Percentiles rank a stretch among this genome's conserved stretches.
Conservation (phyloP, 768 basidiomycete species). For the Lactarius evosmus region DNA sequence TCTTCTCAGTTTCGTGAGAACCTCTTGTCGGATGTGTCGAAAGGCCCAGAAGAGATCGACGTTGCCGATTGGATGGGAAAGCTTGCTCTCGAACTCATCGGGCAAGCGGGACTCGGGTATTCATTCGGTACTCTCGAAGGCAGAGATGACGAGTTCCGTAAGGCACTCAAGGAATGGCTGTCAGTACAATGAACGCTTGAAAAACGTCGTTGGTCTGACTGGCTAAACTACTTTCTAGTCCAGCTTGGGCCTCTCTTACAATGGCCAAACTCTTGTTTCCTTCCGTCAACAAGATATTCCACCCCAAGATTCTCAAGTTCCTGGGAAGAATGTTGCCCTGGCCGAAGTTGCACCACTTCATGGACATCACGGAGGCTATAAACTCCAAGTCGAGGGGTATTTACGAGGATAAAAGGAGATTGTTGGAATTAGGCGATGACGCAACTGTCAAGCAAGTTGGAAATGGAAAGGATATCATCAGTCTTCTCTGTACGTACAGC, state of each 20-base stretch:
- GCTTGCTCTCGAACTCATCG: conserved; percentile 30
- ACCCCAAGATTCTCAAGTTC: conserved; percentile 34
- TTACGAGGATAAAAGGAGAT: conserved; percentile 38
- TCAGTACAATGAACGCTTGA: background rate
- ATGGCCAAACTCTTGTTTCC: conserved; percentile 17
- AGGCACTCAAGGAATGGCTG: conserved; percentile 26
- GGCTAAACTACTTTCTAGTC: conserved; percentile 18
- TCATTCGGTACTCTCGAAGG: conserved; percentile 21
- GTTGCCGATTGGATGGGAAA: conserved; percentile 27
- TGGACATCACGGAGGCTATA: conserved; percentile 39
- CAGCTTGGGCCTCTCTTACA: conserved; percentile 11
- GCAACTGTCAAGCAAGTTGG: conserved; percentile 36
- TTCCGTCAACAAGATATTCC: background rate
- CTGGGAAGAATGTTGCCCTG: conserved; percentile 37
- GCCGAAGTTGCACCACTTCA: conserved; percentile 33
- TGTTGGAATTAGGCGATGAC: conserved; percentile 37
- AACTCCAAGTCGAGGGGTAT: conserved; percentile 38
- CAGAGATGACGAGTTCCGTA: background rate
- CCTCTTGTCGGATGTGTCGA: background rate
- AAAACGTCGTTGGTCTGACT: background rate
- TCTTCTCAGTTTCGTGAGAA: background rate
- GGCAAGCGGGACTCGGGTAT: conserved; percentile 30
- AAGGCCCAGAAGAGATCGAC: conserved; percentile 22
- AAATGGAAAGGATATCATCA: conserved; percentile 43
- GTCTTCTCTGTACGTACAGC: no score